Evolutionary conservation across 1,284 basidiomycete genomes (phyloP).

Genomic region (Heterobasidion occidentale): DNA sequence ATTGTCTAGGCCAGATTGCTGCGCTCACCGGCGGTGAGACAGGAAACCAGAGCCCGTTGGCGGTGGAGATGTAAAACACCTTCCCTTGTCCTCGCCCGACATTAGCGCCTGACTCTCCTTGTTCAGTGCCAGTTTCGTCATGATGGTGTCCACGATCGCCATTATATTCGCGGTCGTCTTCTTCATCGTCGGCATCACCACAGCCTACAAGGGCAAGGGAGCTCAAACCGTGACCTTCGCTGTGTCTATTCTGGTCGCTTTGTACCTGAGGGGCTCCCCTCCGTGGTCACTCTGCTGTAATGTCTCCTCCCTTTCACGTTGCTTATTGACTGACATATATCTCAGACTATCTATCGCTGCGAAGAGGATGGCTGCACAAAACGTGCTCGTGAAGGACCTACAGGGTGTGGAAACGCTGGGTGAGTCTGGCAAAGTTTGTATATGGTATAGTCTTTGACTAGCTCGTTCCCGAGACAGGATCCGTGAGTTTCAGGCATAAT

Average conservation of each 20-base stretch:
- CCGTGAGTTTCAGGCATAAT: background rate
- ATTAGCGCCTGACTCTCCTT: background rate
- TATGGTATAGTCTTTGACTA: no score
- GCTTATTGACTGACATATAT: background rate
- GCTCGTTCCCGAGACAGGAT: background rate
- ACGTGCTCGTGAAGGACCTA: conserved; percentile 63
- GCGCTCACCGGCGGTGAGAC: conserved; percentile 53
- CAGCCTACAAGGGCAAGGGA: conserved; percentile 55
- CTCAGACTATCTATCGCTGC: conserved; percentile 58
- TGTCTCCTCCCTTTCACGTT: conserved; percentile 2
- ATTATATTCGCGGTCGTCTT: conserved; percentile 56
- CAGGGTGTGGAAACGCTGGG: conserved; percentile 68
- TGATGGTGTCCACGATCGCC: conserved; percentile 52
- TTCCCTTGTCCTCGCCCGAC: background rate
- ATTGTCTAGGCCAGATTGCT: conserved; percentile 47
- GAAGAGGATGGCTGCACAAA: conserved; percentile 64
- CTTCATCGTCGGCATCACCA: conserved; percentile 58
- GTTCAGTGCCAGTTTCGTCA: conserved; percentile 46
- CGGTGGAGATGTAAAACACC: conserved; percentile 49
- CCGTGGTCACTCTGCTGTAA: conserved; percentile 57
- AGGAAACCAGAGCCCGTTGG: conserved; percentile 59
- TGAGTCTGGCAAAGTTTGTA: conserved; percentile 6
- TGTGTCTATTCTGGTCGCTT: conserved; percentile 66
- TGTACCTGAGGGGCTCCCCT: conserved; percentile 64
- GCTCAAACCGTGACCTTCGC: conserved; percentile 59